Evolutionary conservation across 208 protist species (phyloP).

Genomic region (Crithidia brevicula): DNA sequence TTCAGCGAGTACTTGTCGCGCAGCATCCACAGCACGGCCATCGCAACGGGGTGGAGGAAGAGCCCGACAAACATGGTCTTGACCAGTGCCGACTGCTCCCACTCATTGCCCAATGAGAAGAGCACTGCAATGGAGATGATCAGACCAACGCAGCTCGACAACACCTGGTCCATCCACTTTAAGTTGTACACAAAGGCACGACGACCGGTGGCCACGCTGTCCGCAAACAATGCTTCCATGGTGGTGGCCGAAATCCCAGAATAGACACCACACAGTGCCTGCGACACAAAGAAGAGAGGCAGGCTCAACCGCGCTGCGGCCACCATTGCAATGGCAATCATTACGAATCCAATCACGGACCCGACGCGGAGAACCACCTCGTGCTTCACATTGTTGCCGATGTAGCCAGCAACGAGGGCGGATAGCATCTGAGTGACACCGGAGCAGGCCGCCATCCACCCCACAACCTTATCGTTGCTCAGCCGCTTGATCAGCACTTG

Average conservation of each 20-base stretch:
- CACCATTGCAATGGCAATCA: conserved; percentile 20
- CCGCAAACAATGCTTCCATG: conserved; percentile 55
- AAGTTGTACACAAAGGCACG: conserved; percentile 61
- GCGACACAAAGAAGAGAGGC: conserved; percentile 23
- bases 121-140: conserved; percentile 45
- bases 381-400: conserved; percentile 21
- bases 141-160: conserved; percentile 52
- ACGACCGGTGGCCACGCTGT: conserved; percentile 44
- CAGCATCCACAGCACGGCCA: conserved; percentile 30
- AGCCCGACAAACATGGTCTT: conserved; percentile 40
- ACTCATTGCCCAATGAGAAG: conserved; percentile 48
- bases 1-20: conserved; percentile 25
- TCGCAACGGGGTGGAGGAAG: conserved; percentile 22
- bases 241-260: conserved; percentile 39
- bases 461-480: conserved; percentile 23
- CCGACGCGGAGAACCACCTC: conserved; percentile 33
- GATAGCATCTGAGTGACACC: conserved; percentile 49
- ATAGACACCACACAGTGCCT: conserved; percentile 50
- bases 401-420: conserved; percentile 38
- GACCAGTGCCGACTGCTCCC: conserved; percentile 34
- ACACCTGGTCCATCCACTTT: conserved; percentile 70
- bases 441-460: conserved; percentile 39
- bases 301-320: conserved; percentile 6
- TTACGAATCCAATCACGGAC: conserved; percentile 24
- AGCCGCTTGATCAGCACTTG: conserved; percentile 53